Conservation (phyloP, 306 rosid genomes). For the Trifolium pratense region DNA sequence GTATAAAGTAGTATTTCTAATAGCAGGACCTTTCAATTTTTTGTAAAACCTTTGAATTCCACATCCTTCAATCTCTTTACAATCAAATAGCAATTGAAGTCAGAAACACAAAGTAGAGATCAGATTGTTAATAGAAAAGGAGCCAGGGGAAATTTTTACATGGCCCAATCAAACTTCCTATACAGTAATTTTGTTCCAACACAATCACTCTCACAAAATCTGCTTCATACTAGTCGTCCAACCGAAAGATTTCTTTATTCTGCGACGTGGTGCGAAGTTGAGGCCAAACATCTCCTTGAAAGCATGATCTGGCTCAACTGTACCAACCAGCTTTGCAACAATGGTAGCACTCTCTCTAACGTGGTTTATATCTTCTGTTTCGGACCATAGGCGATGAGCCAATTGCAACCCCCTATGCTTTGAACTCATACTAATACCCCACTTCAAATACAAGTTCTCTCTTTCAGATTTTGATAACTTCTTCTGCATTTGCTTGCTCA, state of each 20-base stretch:
- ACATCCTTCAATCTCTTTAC: constrained; percentile 44
- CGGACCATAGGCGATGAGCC: constrained; percentile 71
- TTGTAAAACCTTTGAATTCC: not conserved
- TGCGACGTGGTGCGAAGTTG: constrained; percentile 65
- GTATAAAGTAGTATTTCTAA: too few species aligned
- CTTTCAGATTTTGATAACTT: constrained; percentile 68
- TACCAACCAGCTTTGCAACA: constrained; percentile 74
- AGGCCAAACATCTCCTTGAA: constrained; percentile 97
- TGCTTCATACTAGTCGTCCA: constrained; percentile 54
- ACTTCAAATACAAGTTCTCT: constrained; percentile 63
- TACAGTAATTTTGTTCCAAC: constrained; percentile 10
- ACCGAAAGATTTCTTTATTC: constrained; percentile 49
- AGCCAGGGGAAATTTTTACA: constrained; percentile 38
- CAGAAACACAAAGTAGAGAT: constrained; percentile 30
- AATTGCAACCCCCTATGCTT: constrained; percentile 73
- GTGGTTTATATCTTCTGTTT: constrained; percentile 57
- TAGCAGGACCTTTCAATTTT: not conserved
- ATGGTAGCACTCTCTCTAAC: constrained; percentile 66
- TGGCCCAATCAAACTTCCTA: constrained; percentile 38
- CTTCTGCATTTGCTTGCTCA: constrained; percentile 73
- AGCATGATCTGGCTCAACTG: constrained; percentile 82
- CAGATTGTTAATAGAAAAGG: constrained; percentile 2
- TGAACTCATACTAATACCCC: constrained; percentile 69
- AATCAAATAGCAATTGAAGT: constrained; percentile 38
- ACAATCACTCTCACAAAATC: constrained; percentile 46